phyloP scores from a whole-genome alignment of 495 filamentous ascomycete genomes.

The Umbilicaria muhlenbergii region DNA sequence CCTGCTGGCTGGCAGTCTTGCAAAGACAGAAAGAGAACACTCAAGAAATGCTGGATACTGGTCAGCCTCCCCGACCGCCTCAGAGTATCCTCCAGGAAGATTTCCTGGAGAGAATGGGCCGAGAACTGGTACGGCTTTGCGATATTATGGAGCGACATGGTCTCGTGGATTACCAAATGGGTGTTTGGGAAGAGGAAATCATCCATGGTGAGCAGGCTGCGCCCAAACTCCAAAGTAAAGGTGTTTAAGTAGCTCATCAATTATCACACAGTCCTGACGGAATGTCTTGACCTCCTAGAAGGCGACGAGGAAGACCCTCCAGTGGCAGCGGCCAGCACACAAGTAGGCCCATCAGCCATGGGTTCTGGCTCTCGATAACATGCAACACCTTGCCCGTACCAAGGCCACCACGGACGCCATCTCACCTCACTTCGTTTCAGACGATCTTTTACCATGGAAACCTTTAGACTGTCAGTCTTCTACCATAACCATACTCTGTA shows the following conservation, averaged over 20 bases:
- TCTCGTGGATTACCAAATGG: slow-evolving; percentile 92
- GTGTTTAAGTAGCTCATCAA: slow-evolving; percentile 1
- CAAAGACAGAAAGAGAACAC: slow-evolving; percentile 76
- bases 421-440: too few relatives aligned
- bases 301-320: slow-evolving; percentile 15
- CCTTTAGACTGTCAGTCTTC: too few relatives aligned
- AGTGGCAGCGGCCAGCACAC: neutral
- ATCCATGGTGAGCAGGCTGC: slow-evolving; percentile 46
- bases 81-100: slow-evolving; percentile 53
- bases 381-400: too few relatives aligned
- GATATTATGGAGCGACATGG: slow-evolving; percentile 79
- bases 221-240: slow-evolving; percentile 7
- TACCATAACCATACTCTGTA: too few relatives aligned
- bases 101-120: slow-evolving; percentile 61
- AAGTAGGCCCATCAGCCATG: too few relatives aligned
- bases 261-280: slow-evolving; percentile 36
- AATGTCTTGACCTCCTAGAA: slow-evolving; percentile 48
- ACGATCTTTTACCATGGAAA: too few relatives aligned
- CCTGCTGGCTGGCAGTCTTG: slow-evolving; percentile 77
- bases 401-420: too few relatives aligned
- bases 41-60: slow-evolving; percentile 38
- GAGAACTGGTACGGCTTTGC: slow-evolving; percentile 64
- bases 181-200: slow-evolving; percentile 91
- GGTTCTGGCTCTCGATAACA: too few relatives aligned
- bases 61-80: slow-evolving; percentile 40